Conservation (phyloP, 2,329 filamentous ascomycete species). For the Clathrospora elynae region DNA sequence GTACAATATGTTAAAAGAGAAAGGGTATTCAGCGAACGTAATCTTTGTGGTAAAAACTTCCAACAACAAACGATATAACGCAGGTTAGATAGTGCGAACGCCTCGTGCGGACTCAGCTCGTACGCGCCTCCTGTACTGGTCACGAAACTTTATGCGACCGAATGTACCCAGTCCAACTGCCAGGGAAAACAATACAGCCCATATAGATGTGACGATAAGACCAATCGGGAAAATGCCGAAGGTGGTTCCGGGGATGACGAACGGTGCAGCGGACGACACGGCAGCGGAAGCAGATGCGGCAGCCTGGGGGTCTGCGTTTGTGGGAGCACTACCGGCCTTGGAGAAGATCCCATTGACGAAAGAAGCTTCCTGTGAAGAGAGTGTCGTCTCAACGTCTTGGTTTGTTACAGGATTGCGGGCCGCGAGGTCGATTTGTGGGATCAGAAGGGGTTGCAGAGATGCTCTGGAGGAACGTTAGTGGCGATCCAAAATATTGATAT, state of each 20-base stretch:
- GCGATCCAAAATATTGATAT: neutral
- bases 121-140: constrained; percentile 63
- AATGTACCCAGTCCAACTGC: constrained; percentile 67
- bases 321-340: constrained; percentile 56
- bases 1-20: constrained; percentile 25
- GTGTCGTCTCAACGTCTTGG: constrained; percentile 63
- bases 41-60: constrained; percentile 15
- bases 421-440: constrained; percentile 70
- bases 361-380: constrained; percentile 71
- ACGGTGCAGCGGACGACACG: constrained; percentile 55
- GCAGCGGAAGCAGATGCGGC: constrained; percentile 50
- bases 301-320: constrained; percentile 52
- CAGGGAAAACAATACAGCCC: constrained; percentile 62
- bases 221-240: constrained; percentile 73
- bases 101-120: constrained; percentile 47
- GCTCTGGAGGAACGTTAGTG: constrained; percentile 51
- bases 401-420: constrained; percentile 58
- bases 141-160: constrained; percentile 68
- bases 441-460: constrained; percentile 65
- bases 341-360: constrained; percentile 76
- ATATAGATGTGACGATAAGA: constrained; percentile 67
- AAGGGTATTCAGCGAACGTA: constrained; percentile 27
- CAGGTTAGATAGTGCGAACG: constrained; percentile 45
- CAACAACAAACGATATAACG: neutral
- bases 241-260: constrained; percentile 70